Percentiles rank a stretch among this genome's conserved stretches.
phyloP scores from a whole-genome alignment of 148 eudicot species.

The Pharnaceum exiguum region DNA sequence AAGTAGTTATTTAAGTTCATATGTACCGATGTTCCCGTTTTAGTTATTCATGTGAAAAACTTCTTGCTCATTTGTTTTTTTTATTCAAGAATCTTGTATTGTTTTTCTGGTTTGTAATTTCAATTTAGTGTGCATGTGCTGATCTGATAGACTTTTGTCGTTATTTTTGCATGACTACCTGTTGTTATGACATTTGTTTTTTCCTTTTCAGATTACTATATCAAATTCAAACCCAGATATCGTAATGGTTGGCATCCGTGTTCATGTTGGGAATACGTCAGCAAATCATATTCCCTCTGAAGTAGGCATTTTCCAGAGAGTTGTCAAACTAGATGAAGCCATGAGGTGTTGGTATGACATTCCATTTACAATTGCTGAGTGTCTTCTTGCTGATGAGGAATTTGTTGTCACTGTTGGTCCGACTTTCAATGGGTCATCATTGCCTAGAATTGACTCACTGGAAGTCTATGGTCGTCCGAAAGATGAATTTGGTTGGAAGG shows the following conservation, averaged over 20 bases:
- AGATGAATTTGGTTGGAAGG: constrained; percentile 99
- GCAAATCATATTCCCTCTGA: constrained; percentile 92
- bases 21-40: too few species aligned
- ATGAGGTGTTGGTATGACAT: constrained; percentile 99
- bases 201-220: constrained; percentile 59
- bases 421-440: constrained; percentile 69
- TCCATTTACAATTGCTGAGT: constrained; percentile 95
- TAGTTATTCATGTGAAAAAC: too few species aligned
- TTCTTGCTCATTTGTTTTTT: too few species aligned
- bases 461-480: constrained; percentile 98
- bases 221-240: constrained; percentile 92
- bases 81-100: too few species aligned
- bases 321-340: constrained; percentile 87
- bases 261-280: constrained; percentile 90
- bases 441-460: constrained; percentile 83
- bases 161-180: neutral
- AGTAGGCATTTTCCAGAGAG: constrained; percentile 82
- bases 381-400: constrained; percentile 98
- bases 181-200: constrained; percentile 9
- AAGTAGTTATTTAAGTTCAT: too few species aligned
- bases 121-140: neutral
- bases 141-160: neutral
- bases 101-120: too few species aligned
- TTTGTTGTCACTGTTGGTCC: constrained; percentile 69
- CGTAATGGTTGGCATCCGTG: constrained; percentile 96